Evolutionary conservation across 345 rosid species (phyloP), one percentile per base, ranked within the genome.

Genomic region (Linum usitatissimum): DNA sequence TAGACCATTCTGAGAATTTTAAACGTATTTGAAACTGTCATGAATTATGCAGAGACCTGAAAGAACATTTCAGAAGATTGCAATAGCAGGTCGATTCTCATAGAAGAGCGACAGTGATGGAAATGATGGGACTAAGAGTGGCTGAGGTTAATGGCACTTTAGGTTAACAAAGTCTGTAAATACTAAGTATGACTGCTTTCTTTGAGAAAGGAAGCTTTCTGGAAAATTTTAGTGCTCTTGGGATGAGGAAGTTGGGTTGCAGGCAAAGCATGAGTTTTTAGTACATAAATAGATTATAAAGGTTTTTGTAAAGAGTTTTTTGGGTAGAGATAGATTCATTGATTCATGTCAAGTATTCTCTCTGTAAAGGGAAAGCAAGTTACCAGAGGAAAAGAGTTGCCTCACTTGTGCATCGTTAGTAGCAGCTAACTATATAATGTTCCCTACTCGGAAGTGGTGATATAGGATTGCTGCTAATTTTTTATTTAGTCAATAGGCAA

Each of bases 111-210:
- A 97, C 99, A 13, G 99, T 94, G 53, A 94, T 84, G 96, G 97
- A 94, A 83, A 94, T 94, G 99, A 90, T 94, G 99, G 84, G 97
- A 69, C 97, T 90, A 78, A 84, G 99, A 82, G 88, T 96, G 68
- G 97, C 96, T 36, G 99, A 94, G 80, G 95, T 94, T 62, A 95
- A 96, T 66, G 96, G 87, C 63, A 83, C 74, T 76, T 83, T 84
- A 0, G 85, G 85, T 54, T 85, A 78, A 83, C 65, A 10, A 34
- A 66, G 49, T 48, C 56, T 77, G 85, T 80, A 76, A 62, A 81
- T 83, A 77, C 23, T 66, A 28, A 59, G 65, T 70, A 53, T 68
- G 71, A 60, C 62, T 66, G 59, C 34, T 66, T 66, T 69, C 2
- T 42, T 9, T 14, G 49, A 13, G 62, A 70, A 57, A 30, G 64